Conservation (phyloP, 2,329 filamentous ascomycete species). For the Chaetoscypha palmicola region DNA sequence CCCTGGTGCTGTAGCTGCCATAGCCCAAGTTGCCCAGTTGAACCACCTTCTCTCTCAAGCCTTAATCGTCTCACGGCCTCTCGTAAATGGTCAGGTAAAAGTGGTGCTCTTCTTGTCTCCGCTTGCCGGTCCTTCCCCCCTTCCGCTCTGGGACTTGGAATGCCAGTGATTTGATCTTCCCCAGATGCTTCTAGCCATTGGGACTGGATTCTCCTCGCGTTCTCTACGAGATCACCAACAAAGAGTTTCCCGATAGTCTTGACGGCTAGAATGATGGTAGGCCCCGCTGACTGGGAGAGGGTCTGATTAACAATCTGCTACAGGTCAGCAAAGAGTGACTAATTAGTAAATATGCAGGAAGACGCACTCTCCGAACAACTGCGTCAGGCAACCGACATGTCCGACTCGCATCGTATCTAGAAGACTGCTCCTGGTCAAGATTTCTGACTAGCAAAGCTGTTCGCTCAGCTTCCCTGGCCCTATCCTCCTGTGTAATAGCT, state of each 20-base stretch:
- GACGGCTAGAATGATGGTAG: slow-evolving; percentile 68
- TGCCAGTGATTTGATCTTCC: slow-evolving; percentile 49
- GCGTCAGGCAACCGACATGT: slow-evolving; percentile 61
- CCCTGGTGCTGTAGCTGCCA: slow-evolving; percentile 56
- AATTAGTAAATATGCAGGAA: neutral
- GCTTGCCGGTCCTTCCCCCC: slow-evolving; percentile 27
- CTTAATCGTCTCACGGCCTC: slow-evolving; percentile 67
- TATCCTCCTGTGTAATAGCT: slow-evolving; percentile 59
- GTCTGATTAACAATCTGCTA: slow-evolving; percentile 67
- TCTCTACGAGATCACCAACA: slow-evolving; percentile 67
- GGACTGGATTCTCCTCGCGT: slow-evolving; percentile 61
- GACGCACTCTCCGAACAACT: slow-evolving; percentile 57
- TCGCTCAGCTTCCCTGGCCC: slow-evolving; percentile 52
- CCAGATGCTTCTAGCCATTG: slow-evolving; percentile 58
- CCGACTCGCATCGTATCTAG: slow-evolving; percentile 65
- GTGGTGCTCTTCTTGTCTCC: slow-evolving; percentile 44
- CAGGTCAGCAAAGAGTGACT: slow-evolving; percentile 1
- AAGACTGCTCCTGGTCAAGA: slow-evolving; percentile 60
- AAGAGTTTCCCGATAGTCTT: slow-evolving; percentile 71
- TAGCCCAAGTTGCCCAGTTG: slow-evolving; percentile 49
- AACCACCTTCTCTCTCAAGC: slow-evolving; percentile 51
- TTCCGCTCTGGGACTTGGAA: slow-evolving; percentile 37
- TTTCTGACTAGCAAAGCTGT: slow-evolving; percentile 55
- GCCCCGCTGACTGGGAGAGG: slow-evolving; percentile 69
- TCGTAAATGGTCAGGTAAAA: slow-evolving; percentile 67